phyloP scores from a whole-genome alignment of 2,329 filamentous ascomycete genomes.

The Diaporthe sp. region DNA sequence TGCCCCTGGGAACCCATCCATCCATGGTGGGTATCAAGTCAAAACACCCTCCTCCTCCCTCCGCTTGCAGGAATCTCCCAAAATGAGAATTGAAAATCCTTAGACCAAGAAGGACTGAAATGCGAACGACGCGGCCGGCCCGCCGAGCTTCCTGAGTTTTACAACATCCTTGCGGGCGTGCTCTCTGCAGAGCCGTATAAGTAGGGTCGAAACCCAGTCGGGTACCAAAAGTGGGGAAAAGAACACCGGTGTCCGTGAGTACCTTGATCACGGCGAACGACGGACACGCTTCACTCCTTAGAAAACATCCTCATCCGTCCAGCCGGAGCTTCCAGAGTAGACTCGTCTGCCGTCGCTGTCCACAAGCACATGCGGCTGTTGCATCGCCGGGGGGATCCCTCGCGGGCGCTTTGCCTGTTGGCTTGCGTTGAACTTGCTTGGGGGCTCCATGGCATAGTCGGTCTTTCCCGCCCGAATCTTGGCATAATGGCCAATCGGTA shows the following conservation, averaged over 20 bases:
- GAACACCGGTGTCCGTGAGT: constrained; percentile 5
- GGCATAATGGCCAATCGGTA: constrained; percentile 82
- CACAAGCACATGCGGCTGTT: constrained; percentile 61
- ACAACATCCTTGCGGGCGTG: constrained; percentile 20
- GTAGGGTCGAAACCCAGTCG: constrained; percentile 32
- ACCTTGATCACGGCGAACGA: constrained; percentile 36
- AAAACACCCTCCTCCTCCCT: neutral
- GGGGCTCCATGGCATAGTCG: constrained; percentile 33
- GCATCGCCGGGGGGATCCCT: constrained; percentile 65
- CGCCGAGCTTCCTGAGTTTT: constrained; percentile 18
- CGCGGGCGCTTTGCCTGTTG: constrained; percentile 66
- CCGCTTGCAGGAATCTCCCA: neutral
- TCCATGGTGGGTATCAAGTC: constrained; percentile 24
- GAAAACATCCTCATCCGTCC: constrained; percentile 76
- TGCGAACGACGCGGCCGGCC: constrained; percentile 33
- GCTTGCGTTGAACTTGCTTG: constrained; percentile 71
- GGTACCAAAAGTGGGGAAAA: constrained; percentile 27
- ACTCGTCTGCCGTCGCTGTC: constrained; percentile 74
- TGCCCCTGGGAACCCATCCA: constrained; percentile 2
- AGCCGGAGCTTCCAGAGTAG: constrained; percentile 73
- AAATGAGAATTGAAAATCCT: constrained; percentile 21
- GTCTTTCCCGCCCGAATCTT: constrained; percentile 77
- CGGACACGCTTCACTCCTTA: constrained; percentile 54
- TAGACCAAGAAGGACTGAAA: constrained; percentile 4
- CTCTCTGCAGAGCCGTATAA: constrained; percentile 24